Evolutionary conservation across 495 filamentous ascomycete genomes (phyloP).

Genomic region (Podospora pseudoanserina): DNA sequence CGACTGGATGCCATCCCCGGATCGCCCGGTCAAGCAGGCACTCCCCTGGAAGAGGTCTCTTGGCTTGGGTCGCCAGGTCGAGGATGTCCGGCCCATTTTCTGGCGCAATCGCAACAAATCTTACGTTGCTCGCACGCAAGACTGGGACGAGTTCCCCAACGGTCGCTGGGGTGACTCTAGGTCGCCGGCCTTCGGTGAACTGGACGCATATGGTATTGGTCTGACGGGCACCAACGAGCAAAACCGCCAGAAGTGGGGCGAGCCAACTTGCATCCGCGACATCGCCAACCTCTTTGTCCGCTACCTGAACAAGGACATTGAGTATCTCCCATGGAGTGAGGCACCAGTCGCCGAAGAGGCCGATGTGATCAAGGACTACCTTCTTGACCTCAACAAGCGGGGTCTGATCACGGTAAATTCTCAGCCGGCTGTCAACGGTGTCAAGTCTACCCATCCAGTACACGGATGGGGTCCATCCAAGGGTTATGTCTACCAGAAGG

Average conservation of each 20-base stretch:
- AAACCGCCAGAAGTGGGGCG: conserved; percentile 93
- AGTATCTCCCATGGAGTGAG: conserved; percentile 93
- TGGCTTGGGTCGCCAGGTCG: conserved; percentile 76
- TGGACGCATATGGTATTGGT: conserved; percentile 93
- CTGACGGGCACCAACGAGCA: conserved; percentile 96
- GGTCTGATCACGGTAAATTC: conserved; percentile 97
- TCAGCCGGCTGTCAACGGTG: conserved; percentile 92
- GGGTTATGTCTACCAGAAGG: conserved; percentile 98
- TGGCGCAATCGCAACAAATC: conserved; percentile 97
- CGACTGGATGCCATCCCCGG: conserved; percentile 67
- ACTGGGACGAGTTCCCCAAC: conserved; percentile 99
- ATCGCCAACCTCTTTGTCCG: conserved; percentile 76
- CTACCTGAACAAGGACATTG: conserved; percentile 75
- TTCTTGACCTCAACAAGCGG: conserved; percentile 76
- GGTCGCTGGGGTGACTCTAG: conserved; percentile 98
- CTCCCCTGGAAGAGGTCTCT: conserved; percentile 95
- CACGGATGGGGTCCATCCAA: conserved; percentile 94
- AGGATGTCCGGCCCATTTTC: conserved; percentile 98
- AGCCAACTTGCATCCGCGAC: conserved; percentile 73
- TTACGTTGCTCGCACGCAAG: conserved; percentile 90
- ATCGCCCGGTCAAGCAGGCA: conserved; percentile 73
- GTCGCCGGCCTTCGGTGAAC: conserved; percentile 93
- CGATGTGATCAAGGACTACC: conserved; percentile 65
- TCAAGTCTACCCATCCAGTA: conserved; percentile 77
- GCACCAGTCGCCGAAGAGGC: conserved; percentile 78